Percentiles rank a stretch among this genome's conserved stretches.
These are phyloP conservation scores for Moricandia moricandioides DNA, from an alignment of 345 rosid species.

Conservation along the genomic window DNA sequence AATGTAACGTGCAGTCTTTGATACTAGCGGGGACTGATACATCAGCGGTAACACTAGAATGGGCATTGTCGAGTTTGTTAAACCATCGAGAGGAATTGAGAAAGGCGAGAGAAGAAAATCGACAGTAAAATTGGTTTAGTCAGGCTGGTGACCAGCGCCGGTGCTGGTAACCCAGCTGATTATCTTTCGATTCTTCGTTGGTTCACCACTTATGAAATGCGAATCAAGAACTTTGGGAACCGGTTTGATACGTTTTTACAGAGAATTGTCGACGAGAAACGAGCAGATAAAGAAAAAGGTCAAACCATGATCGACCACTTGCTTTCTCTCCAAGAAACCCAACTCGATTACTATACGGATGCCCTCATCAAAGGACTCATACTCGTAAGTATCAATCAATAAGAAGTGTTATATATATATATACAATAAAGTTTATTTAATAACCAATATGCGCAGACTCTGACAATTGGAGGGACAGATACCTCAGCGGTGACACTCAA, in stretches of 20 bases:
- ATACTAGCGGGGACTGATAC: slow-evolving; percentile 52
- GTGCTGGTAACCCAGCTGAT: slow-evolving; percentile 42
- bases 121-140: slow-evolving; percentile 30
- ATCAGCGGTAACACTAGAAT: slow-evolving; percentile 44
- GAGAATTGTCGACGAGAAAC: slow-evolving; percentile 44
- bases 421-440: not conserved
- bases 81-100: slow-evolving; percentile 36
- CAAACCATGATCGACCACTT: slow-evolving; percentile 49
- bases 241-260: slow-evolving; percentile 45
- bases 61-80: slow-evolving; percentile 46
- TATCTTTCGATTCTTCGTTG: slow-evolving; percentile 45
- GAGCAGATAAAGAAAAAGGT: slow-evolving; percentile 23
- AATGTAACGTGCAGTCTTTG: slow-evolving; percentile 27
- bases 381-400: slow-evolving; percentile 12
- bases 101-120: slow-evolving; percentile 40
- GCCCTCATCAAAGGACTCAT: slow-evolving; percentile 49
- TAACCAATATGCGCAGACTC: slow-evolving; percentile 14
- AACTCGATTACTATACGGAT: slow-evolving; percentile 50
- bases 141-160: slow-evolving; percentile 11
- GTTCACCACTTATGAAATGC: slow-evolving; percentile 39
- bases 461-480: slow-evolving; percentile 50
- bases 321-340: slow-evolving; percentile 44
- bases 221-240: slow-evolving; percentile 9
- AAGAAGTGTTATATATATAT: not conserved
- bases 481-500: slow-evolving; percentile 52